phyloP scores from a whole-genome alignment of 345 rosid species.

The Arabis alpina region DNA sequence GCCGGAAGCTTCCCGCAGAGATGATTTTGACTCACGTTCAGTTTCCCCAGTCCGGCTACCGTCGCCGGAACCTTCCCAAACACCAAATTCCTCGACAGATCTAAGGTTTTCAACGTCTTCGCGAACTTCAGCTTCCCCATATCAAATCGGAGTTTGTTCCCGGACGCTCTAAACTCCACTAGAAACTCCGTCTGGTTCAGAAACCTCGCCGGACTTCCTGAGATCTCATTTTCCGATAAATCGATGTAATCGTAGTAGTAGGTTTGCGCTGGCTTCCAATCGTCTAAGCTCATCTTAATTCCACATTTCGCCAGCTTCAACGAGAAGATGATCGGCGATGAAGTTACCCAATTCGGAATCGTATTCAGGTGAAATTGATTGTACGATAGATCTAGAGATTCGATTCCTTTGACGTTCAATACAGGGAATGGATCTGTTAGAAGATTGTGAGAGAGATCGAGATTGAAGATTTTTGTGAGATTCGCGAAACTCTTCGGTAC shows the following conservation, averaged over 20 bases:
- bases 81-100: constrained; percentile 60
- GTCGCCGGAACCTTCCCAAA: constrained; percentile 59
- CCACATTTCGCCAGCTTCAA: constrained; percentile 78
- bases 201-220: constrained; percentile 58
- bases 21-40: constrained; percentile 63
- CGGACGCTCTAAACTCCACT: constrained; percentile 56
- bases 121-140: constrained; percentile 50
- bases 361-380: constrained; percentile 57
- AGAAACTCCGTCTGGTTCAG: constrained; percentile 64
- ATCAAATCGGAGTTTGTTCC: constrained; percentile 60
- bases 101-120: constrained; percentile 51
- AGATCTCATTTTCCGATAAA: constrained; percentile 62
- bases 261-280: constrained; percentile 66
- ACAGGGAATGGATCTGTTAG: constrained; percentile 73
- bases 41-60: constrained; percentile 45
- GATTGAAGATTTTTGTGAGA: constrained; percentile 79
- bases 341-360: constrained; percentile 79
- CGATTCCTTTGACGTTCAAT: constrained; percentile 73
- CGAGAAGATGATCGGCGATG: constrained; percentile 70
- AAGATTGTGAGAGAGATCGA: constrained; percentile 67
- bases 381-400: constrained; percentile 71
- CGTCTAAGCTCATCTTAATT: constrained; percentile 55
- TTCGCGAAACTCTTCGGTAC: constrained; percentile 66
- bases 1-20: constrained; percentile 73
- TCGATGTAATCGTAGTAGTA: constrained; percentile 81